Evolutionary conservation across 768 basidiomycete species (phyloP).

Genomic region (Rhizopogon rudus): DNA sequence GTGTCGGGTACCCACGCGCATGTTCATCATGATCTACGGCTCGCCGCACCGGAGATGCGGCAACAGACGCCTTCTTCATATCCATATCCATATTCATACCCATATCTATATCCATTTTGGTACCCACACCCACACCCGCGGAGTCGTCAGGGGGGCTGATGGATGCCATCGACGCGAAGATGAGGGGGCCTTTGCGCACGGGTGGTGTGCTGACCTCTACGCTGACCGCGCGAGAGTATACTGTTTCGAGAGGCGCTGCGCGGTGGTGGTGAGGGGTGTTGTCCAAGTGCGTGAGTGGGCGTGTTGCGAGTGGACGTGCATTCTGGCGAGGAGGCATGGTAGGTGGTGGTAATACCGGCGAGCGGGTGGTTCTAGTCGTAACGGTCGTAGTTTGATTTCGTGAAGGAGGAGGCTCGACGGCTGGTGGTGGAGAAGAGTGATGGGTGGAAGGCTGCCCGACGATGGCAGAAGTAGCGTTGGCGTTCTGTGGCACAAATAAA

Average conservation of each 20-base stretch:
- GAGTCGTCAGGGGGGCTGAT: conserved; percentile 15
- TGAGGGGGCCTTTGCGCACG: conserved; percentile 49
- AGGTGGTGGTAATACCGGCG: conserved; percentile 5
- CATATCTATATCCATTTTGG: too few relatives aligned
- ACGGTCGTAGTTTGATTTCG: conserved; percentile 8
- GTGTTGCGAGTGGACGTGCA: conserved; percentile 6
- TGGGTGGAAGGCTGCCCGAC: conserved; percentile 3
- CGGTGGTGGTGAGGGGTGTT: conserved; percentile 8
- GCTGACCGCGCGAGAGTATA: conserved; percentile 11
- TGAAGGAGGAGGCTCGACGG: background rate
- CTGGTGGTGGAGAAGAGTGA: background rate
- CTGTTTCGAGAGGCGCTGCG: conserved; percentile 10
- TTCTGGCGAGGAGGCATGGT: conserved; percentile 11
- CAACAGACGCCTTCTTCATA: too few relatives aligned
- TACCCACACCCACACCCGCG: background rate
- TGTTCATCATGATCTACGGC: background rate
- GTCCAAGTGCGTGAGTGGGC: background rate
- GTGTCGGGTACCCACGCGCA: conserved; percentile 20
- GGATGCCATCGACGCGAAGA: conserved; percentile 55
- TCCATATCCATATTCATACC: too few relatives aligned
- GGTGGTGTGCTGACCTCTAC: conserved; percentile 13
- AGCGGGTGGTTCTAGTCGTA: conserved; percentile 6
- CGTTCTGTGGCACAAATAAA: background rate
- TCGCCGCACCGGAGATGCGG: conserved; percentile 4
- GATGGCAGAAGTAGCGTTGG: background rate